Evolutionary conservation across 257 asterid species (phyloP), one percentile per base, ranked within the genome.

Genomic region (Ballota nigra): DNA sequence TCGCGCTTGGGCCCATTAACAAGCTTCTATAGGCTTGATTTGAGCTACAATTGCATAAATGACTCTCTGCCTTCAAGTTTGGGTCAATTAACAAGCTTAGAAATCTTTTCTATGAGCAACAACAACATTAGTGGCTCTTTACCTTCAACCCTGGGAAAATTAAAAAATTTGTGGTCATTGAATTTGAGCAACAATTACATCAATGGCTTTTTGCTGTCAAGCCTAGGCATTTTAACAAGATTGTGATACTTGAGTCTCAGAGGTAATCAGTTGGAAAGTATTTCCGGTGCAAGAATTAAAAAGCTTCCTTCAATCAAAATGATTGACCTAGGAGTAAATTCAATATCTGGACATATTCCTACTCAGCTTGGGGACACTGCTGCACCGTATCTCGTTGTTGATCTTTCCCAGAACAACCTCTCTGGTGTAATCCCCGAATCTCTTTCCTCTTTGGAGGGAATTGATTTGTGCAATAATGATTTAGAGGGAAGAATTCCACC

Each of bases 401-500:
- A 75, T 68, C 63, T 75, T 58, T 75, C 79, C 4, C 8, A 34
- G 1, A 72, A 72, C 56, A 12, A 13, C 1, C 65, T 72, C 31
- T 28, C 40, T 8, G 77, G 77, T 20, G 4, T 3, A 31, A 16
- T 63, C 65, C 77, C 77, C 20, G 4, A 0, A 8, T 72, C 65
- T 6, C 65, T 72, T 11, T 49, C 28, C 20, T 12, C 23, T 19
- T 61, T 62, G 6, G 3, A 52, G 1, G 5, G 0, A 0, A 23
- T 72, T 10, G 77, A 72, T n/a, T 22, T 72, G 8, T 72, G 65
- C 40, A 12, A 72, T 36, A 72, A 72, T 26, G 49, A 22, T 51
- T 49, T 63, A 6, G 64, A 31, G 43, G 77, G 77, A n/a, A n/a
- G 13, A n/a, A 19, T 72, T 20, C 71, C 71, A 23, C 5, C 1